Evolutionary conservation across 2,329 filamentous ascomycete genomes (phyloP).

Genomic region (Hypoxylon sp.): DNA sequence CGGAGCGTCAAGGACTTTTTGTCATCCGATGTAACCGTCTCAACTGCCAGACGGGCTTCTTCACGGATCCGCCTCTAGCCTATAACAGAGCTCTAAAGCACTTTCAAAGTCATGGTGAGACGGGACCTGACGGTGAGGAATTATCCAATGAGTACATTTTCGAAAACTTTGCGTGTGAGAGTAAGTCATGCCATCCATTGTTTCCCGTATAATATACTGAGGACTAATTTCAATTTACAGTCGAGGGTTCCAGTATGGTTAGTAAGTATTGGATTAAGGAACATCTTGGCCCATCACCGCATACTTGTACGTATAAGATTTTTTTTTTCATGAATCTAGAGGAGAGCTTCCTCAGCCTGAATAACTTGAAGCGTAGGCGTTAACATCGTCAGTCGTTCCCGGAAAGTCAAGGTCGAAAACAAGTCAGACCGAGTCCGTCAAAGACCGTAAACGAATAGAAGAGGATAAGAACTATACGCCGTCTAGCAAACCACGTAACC

Average conservation of each 20-base stretch:
- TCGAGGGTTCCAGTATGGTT: slow-evolving; percentile 49
- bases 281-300: slow-evolving; percentile 49
- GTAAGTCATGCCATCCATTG: slow-evolving; percentile 31
- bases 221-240: slow-evolving; percentile 38
- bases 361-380: background rate
- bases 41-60: slow-evolving; percentile 44
- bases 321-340: background rate
- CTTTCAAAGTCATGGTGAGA: slow-evolving; percentile 49
- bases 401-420: slow-evolving; percentile 29
- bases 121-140: slow-evolving; percentile 32
- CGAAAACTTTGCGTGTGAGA: slow-evolving; percentile 50
- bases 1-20: slow-evolving; percentile 47
- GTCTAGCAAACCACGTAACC: slow-evolving; percentile 30
- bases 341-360: background rate
- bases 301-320: slow-evolving; percentile 49
- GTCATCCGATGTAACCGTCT: slow-evolving; percentile 51
- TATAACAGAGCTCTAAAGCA: slow-evolving; percentile 53
- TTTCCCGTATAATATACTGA: background rate
- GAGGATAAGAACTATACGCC: slow-evolving; percentile 45
- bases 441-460: slow-evolving; percentile 38
- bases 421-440: slow-evolving; percentile 25
- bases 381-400: slow-evolving; percentile 46
- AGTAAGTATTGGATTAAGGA: slow-evolving; percentile 53
- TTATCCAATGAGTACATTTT: slow-evolving; percentile 54
- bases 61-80: slow-evolving; percentile 50